Conservation (phyloP, 192 early-diverging fungal genomes). For the Helicostylum pulchrum region DNA sequence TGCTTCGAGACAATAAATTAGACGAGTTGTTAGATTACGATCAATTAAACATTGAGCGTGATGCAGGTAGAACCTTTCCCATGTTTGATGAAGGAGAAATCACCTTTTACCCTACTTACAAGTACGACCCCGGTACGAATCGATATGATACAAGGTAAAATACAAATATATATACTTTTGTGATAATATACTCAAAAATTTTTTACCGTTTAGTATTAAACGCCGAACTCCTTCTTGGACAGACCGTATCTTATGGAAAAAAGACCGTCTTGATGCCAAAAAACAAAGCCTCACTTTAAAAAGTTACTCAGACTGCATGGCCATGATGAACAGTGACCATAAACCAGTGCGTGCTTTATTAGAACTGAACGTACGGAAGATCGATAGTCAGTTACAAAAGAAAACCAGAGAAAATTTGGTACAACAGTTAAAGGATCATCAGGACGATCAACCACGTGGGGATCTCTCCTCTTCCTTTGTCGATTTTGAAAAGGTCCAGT, state of each 20-base stretch:
- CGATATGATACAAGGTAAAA: conserved; percentile 74
- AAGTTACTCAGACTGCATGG: conserved; percentile 60
- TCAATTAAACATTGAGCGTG: conserved; percentile 72
- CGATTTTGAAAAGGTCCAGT: conserved; percentile 68
- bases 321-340: conserved; percentile 78
- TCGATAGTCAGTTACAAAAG: conserved; percentile 56
- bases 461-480: conserved; percentile 62
- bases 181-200: neutral
- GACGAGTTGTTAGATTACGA: conserved; percentile 73
- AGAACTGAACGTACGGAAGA: conserved; percentile 58
- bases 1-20: conserved; percentile 54
- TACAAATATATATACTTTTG: neutral
- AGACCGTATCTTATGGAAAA: conserved; percentile 90
- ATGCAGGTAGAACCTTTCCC: conserved; percentile 67
- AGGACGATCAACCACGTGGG: conserved; percentile 71
- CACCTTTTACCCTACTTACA: conserved; percentile 87
- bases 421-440: conserved; percentile 72
- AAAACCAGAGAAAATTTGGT: conserved; percentile 58
- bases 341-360: conserved; percentile 84
- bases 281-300: conserved; percentile 40
- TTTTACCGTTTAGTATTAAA: conserved; percentile 55
- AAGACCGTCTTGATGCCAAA: neutral
- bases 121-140: conserved; percentile 82
- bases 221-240: conserved; percentile 87
- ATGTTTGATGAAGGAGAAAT: conserved; percentile 83